phyloP scores from a whole-genome alignment of 768 basidiomycete species.

The Tylopilus rubrobrunneus region DNA sequence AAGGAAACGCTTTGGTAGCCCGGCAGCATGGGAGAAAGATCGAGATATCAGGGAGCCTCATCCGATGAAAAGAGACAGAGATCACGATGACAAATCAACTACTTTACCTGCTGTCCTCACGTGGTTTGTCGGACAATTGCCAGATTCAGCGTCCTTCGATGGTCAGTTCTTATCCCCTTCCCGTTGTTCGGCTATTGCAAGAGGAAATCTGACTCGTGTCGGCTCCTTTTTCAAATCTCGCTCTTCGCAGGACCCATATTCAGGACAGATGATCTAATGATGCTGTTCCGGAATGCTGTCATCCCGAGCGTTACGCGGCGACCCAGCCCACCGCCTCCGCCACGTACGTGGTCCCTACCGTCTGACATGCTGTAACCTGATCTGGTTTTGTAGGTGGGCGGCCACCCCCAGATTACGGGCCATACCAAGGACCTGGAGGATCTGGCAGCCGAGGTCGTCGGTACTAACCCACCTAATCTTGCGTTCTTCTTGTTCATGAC shows the following conservation, averaged over 20 bases:
- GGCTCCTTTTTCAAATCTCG: conserved; percentile 2
- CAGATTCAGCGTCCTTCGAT: conserved; percentile 71
- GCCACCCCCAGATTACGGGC: conserved; percentile 83
- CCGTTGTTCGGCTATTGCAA: conserved; percentile 9
- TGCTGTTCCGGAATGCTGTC: conserved; percentile 73
- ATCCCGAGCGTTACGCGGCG: conserved; percentile 59
- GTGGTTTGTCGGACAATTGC: conserved; percentile 85
- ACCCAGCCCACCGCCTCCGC: conserved; percentile 51
- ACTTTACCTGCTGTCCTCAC: conserved; percentile 58
- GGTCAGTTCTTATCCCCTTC: conserved; percentile 48
- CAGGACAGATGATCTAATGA: conserved; percentile 86
- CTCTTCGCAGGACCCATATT: conserved; percentile 72
- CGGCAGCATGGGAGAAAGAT: conserved; percentile 41
- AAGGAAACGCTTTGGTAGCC: conserved; percentile 40
- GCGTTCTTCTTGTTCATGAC: conserved; percentile 13
- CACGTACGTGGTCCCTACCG: conserved; percentile 30
- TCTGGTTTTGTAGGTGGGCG: conserved; percentile 45
- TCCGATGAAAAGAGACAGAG: conserved; percentile 38
- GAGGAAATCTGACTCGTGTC: conserved; percentile 10
- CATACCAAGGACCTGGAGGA: conserved; percentile 71
- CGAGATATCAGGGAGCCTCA: conserved; percentile 38
- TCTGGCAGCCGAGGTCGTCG: conserved; percentile 37
- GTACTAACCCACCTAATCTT: conserved; percentile 25
- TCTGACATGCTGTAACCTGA: conserved; percentile 3
- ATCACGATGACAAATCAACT: conserved; percentile 44